Conservation (phyloP, 139 green algal genomes). For the Chlamydomonas asymmetrica region DNA sequence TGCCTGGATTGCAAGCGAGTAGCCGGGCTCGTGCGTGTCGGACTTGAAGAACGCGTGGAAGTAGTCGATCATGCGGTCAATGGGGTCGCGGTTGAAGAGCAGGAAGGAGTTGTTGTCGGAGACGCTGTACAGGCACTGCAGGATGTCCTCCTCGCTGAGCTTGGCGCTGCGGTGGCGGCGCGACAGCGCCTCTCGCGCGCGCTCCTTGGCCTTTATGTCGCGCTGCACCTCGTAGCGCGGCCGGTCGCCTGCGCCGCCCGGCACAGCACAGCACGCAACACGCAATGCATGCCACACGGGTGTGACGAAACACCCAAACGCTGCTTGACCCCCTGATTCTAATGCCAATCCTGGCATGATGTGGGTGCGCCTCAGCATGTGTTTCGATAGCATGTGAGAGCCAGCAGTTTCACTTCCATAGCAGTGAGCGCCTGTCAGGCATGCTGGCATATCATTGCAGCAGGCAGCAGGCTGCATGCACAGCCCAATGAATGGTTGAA, state of each 20-base stretch:
- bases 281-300: too few species aligned
- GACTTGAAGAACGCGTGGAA: constrained; percentile 29
- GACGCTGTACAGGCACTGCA: constrained; percentile 88
- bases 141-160: constrained; percentile 71
- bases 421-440: too few species aligned
- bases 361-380: too few species aligned
- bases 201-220: constrained; percentile 89
- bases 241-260: constrained; percentile 40
- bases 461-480: too few species aligned
- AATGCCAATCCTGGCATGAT: too few species aligned
- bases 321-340: too few species aligned
- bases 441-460: too few species aligned
- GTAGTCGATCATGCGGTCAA: constrained; percentile 46
- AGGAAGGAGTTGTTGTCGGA: constrained; percentile 94
- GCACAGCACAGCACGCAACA: too few species aligned
- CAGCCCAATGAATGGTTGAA: too few species aligned
- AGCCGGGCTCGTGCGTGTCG: constrained; percentile 34
- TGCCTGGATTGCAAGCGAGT: constrained; percentile 59
- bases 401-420: too few species aligned
- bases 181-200: constrained; percentile 71
- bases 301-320: too few species aligned
- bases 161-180: constrained; percentile 55
- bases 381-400: too few species aligned
- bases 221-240: constrained; percentile 68
- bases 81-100: constrained; percentile 77